Percentiles rank a stretch among this genome's conserved stretches.
phyloP scores from a whole-genome alignment of 75 land plant genomes.

The Ceratopteris richardii region DNA sequence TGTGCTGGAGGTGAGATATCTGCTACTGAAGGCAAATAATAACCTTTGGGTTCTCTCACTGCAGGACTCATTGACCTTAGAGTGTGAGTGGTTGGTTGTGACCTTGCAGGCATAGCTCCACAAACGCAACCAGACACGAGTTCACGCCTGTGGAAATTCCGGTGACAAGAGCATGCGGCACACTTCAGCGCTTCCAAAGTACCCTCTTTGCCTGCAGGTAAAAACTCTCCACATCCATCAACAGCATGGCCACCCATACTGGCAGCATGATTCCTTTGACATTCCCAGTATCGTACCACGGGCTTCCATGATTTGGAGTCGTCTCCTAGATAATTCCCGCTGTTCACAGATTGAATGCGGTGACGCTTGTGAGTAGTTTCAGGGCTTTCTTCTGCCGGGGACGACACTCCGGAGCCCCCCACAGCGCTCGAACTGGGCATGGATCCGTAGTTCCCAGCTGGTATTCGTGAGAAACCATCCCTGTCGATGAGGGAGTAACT shows the following conservation, averaged over 20 bases:
- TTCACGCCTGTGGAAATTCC: slow-evolving; percentile 29
- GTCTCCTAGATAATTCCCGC: not conserved
- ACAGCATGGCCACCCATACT: slow-evolving; percentile 54
- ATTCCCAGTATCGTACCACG: slow-evolving; percentile 32
- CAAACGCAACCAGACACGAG: too few relatives aligned
- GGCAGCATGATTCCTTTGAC: slow-evolving; percentile 62
- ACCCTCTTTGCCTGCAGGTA: slow-evolving; percentile 54
- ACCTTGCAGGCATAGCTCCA: too few relatives aligned
- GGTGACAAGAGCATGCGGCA: slow-evolving; percentile 33
- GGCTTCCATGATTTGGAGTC: not conserved
- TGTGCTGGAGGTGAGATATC: too few relatives aligned
- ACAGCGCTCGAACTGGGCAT: not conserved
- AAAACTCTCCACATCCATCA: slow-evolving; percentile 69
- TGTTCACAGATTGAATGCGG: not conserved
- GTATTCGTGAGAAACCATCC: not conserved
- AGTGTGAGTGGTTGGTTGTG: too few relatives aligned
- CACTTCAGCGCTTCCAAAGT: slow-evolving; percentile 44
- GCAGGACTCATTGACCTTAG: too few relatives aligned
- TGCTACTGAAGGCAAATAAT: too few relatives aligned
- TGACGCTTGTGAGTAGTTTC: not conserved
- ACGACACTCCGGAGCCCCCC: not conserved
- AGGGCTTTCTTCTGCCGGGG: not conserved
- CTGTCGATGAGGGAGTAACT: not conserved
- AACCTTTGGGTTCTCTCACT: too few relatives aligned
- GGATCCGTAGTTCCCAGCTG: not conserved